Evolutionary conservation across 805 yeast genomes (phyloP), one percentile per base, ranked within the genome.

Genomic region (Debaryomyces prosopidis): DNA sequence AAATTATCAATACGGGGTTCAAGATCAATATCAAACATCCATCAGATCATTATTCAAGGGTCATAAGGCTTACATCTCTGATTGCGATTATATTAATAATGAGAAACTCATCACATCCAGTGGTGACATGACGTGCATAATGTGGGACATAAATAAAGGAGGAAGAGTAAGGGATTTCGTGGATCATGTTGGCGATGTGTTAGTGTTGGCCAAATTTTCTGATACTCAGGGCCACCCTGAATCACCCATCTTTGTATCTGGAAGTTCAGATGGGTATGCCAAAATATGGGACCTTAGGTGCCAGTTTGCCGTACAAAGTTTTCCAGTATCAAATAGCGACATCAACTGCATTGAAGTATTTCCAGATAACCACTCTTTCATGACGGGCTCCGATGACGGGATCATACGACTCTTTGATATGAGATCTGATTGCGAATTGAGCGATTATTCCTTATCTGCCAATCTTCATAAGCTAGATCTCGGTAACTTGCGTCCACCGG

Each of bases 361-460:
- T 58, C 89, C 89, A 7, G 85, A 82, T 50, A 89, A 89, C 1
- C 70, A 83, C 47, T 76, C 89, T 1, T 81, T 90, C 53, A 80
- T 79, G 0, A 75, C 85, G 2, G 96, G 96, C 1, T 77, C 86
- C 37, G 97, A 89, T 57, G 95, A 87, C 60, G 91, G 92, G 3
- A 61, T 75, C 0, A 69, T 87, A 19, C 74, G 87, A 47, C 64
- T 89, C 44, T 86, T 80, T 62, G 97, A 90, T 60, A 63, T 88
- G 37, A 73, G 97, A 50, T 75, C 90, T 1, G 96, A 87, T 59
- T 81, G 94, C 50, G 84, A 79, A 50, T 58, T 89, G 36, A 75
- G 81, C 7, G 60, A 55, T 14, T 89, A 82, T 61, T 64, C 55
- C 18, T 52, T 69, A 40, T 17, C n/a, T 32, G 27, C 35, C 17